Evolutionary conservation across 164 flowering plant genomes (phyloP).

Genomic region (Vitis vinifera): ASM3070453v1 NC_081818.1:24506501-24507000

Average conservation of each 20-base stretch:
- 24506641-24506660: background rate
- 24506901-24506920: constrained; percentile 12
- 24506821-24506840: constrained; percentile 94
- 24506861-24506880: constrained; percentile 80
- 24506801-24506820: constrained; percentile 45
- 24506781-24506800: background rate
- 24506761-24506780: constrained; percentile 2
- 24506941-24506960: background rate
- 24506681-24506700: background rate
- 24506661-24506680: background rate
- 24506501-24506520: too few species aligned
- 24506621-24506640: too few species aligned
- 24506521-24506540: too few species aligned
- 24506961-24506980: background rate
- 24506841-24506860: constrained; percentile 66
- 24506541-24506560: too few species aligned
- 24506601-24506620: too few species aligned
- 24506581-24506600: too few species aligned
- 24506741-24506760: background rate
- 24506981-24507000: background rate
- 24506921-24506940: constrained; percentile 8
- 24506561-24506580: too few species aligned
- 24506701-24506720: background rate
- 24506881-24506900: constrained; percentile 65
- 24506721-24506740: background rate